Evolutionary conservation across 306 rosid species (phyloP).

Genomic region (Inga laurina): DNA sequence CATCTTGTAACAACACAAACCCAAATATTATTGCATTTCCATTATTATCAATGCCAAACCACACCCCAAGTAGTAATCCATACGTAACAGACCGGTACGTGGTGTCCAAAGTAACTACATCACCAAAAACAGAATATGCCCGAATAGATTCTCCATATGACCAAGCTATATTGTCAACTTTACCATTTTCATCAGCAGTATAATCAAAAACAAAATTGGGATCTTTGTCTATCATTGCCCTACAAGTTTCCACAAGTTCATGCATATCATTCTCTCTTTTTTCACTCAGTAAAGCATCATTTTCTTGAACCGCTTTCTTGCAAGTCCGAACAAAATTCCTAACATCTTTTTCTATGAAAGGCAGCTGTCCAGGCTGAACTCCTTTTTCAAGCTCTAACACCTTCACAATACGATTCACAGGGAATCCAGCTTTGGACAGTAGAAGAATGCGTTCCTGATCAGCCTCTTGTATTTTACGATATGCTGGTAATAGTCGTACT

Average conservation of each 20-base stretch:
- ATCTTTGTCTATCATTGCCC: conserved; percentile 50
- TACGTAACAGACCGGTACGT: conserved; percentile 54
- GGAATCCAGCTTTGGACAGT: conserved; percentile 73
- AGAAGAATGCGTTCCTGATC: conserved; percentile 67
- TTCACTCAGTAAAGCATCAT: conserved; percentile 61
- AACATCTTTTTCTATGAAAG: conserved; percentile 77
- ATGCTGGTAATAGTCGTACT: conserved; percentile 74
- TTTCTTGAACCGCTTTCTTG: conserved; percentile 70
- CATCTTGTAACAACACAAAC: conserved; percentile 64
- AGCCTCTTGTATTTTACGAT: conserved; percentile 62
- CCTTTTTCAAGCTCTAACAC: conserved; percentile 69
- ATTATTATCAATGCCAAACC: conserved; percentile 60
- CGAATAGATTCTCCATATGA: conserved; percentile 54
- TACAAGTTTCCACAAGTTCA: conserved; percentile 63
- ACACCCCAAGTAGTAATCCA: conserved; percentile 64
- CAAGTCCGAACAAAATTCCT: conserved; percentile 69
- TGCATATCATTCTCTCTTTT: conserved; percentile 61
- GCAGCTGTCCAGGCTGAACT: conserved; percentile 64
- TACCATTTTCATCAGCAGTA: conserved; percentile 49
- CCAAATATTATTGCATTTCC: conserved; percentile 59
- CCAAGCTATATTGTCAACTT: conserved; percentile 65
- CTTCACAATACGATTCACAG: conserved; percentile 65
- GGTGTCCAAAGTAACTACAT: conserved; percentile 62
- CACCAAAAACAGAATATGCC: conserved; percentile 54
- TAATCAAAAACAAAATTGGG: conserved; percentile 50